Conservation (phyloP, 352 stramenopile species). For the Pythium apleroticum region DNA sequence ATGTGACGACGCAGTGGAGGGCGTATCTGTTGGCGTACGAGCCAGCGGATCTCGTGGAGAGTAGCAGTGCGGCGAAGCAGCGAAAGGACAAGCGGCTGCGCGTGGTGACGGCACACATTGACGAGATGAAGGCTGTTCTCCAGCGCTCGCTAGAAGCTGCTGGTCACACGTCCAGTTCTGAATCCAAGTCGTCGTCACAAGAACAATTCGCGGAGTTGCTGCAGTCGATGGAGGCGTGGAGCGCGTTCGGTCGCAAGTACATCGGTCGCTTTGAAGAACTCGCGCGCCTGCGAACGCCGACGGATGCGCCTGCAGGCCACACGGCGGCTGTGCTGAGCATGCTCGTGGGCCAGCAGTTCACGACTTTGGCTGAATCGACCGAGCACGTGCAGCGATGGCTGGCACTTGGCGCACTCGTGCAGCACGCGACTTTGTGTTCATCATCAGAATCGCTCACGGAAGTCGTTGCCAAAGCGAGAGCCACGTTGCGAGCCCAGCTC, state of each 20-base stretch:
- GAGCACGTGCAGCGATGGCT: slow-evolving; percentile 10
- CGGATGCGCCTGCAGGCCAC: slow-evolving; percentile 8
- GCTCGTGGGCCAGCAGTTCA: slow-evolving; percentile 11
- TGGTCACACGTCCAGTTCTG: not conserved
- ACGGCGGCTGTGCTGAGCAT: slow-evolving; percentile 13
- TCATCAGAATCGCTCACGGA: not conserved
- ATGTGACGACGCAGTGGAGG: slow-evolving; percentile 28
- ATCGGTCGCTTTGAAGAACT: slow-evolving; percentile 19
- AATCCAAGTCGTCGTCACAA: not conserved
- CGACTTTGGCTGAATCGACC: not conserved
- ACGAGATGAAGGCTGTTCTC: slow-evolving; percentile 22
- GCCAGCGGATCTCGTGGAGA: slow-evolving; percentile 12
- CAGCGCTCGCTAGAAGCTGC: slow-evolving; percentile 2
- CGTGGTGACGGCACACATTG: slow-evolving; percentile 18
- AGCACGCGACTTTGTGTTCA: not conserved
- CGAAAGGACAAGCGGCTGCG: slow-evolving; percentile 31
- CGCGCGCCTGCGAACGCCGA: slow-evolving; percentile 13
- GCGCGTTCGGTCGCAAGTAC: slow-evolving; percentile 13
- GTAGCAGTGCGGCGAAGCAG: slow-evolving; percentile 12
- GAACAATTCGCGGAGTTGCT: slow-evolving; percentile 10
- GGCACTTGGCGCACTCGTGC: slow-evolving; percentile 4
- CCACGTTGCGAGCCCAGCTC: not conserved
- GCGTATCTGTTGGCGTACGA: slow-evolving; percentile 49
- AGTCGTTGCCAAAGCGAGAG: not conserved
- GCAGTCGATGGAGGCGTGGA: slow-evolving; percentile 21